Percentiles rank a stretch among this genome's conserved stretches.
Evolutionary conservation across 805 yeast species (phyloP).

Genomic region (Isabelozyma rhagii): DNA sequence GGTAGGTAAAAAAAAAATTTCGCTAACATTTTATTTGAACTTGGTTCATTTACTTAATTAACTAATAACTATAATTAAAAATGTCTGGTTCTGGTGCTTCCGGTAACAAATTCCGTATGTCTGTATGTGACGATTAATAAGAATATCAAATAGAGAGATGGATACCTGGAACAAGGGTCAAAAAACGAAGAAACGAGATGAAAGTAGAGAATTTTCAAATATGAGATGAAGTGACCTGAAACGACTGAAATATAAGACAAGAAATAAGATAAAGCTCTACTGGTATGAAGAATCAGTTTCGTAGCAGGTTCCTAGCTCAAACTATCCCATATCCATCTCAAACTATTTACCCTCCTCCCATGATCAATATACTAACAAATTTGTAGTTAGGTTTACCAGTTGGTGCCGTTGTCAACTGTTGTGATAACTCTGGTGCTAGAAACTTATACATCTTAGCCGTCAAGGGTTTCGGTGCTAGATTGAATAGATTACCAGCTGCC

Average conservation of each 20-base stretch:
- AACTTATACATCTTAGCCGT: conserved; percentile 98
- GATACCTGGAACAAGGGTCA: not conserved
- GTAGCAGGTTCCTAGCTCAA: no score
- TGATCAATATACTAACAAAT: conserved; percentile 23
- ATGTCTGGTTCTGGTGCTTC: conserved; percentile 95
- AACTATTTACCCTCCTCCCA: not conserved
- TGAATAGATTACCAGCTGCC: conserved; percentile 99
- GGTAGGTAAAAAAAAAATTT: not conserved
- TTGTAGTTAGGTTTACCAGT: conserved; percentile 94
- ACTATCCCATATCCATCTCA: not conserved
- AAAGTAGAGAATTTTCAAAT: not conserved
- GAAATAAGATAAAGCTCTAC: no score
- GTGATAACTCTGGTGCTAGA: conserved; percentile 99
- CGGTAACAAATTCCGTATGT: conserved; percentile 99
- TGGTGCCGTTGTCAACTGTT: conserved; percentile 99
- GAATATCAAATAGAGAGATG: not conserved
- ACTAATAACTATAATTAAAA: conserved; percentile 34
- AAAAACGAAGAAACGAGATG: not conserved
- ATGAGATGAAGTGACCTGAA: not conserved
- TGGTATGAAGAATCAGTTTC: no score
- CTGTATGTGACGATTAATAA: conserved; percentile 61
- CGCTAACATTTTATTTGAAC: not conserved
- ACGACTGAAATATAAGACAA: not conserved
- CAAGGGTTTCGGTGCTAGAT: conserved; percentile 99
- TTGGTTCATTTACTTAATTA: not conserved